Evolutionary conservation across 2,329 filamentous ascomycete species (phyloP).

Genomic region (Neofusicoccum kwambonambiense): DNA sequence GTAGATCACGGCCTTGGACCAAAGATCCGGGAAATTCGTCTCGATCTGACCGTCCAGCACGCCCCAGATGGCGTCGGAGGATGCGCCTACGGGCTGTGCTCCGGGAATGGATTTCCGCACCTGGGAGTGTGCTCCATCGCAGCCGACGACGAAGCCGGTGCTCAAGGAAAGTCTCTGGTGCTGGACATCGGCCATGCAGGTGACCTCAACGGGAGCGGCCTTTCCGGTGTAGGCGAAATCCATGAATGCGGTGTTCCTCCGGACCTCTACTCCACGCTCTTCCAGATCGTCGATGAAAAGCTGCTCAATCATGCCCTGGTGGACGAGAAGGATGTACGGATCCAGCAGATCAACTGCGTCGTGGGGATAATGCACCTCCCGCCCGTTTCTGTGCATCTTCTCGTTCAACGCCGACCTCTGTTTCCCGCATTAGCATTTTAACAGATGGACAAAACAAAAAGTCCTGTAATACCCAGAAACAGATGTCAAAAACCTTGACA

Average conservation of each 20-base stretch:
- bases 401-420: slow-evolving; percentile 35
- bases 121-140: slow-evolving; percentile 70
- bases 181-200: slow-evolving; percentile 39
- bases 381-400: slow-evolving; percentile 59
- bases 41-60: slow-evolving; percentile 69
- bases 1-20: slow-evolving; percentile 70
- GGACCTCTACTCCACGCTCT: slow-evolving; percentile 62
- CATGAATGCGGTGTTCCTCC: slow-evolving; percentile 61
- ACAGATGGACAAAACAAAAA: not conserved
- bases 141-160: slow-evolving; percentile 67
- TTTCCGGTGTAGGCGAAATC: slow-evolving; percentile 47
- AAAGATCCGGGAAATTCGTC: slow-evolving; percentile 72
- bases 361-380: slow-evolving; percentile 65
- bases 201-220: slow-evolving; percentile 42
- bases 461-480: slow-evolving; percentile 59
- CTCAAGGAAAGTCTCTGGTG: slow-evolving; percentile 47
- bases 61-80: slow-evolving; percentile 64
- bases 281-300: slow-evolving; percentile 68
- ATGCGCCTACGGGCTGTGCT: slow-evolving; percentile 49
- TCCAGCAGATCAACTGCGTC: slow-evolving; percentile 50
- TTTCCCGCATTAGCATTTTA: not conserved
- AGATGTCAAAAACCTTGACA: slow-evolving; percentile 71
- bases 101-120: slow-evolving; percentile 59
- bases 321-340: slow-evolving; percentile 56
- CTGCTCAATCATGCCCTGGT: slow-evolving; percentile 75